Evolutionary conservation across 2,329 filamentous ascomycete genomes (phyloP).

Genomic region (Fusarium oxysporum): DNA sequence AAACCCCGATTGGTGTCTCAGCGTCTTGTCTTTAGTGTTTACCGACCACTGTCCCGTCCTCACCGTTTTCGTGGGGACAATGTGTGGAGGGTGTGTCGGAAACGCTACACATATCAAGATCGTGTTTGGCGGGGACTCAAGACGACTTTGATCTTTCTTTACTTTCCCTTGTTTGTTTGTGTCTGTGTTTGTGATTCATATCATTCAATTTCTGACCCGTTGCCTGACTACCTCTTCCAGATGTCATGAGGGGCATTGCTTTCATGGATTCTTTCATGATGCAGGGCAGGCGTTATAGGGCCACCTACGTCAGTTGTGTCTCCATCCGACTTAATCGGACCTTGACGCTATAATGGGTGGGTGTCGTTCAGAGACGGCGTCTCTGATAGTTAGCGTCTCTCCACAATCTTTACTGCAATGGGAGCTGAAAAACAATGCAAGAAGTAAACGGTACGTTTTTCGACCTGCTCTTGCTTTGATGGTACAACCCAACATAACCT

Average conservation of each 20-base stretch:
- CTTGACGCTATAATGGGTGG: background rate
- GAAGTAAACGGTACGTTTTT: background rate
- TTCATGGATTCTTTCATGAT: background rate
- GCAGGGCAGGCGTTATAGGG: background rate
- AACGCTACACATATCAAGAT: constrained; percentile 17
- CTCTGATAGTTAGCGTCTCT: background rate
- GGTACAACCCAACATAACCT: background rate
- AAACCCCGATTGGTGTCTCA: constrained; percentile 39
- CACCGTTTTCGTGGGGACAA: constrained; percentile 43
- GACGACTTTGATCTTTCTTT: background rate
- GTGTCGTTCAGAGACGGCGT: background rate
- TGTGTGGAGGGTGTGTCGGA: constrained; percentile 29
- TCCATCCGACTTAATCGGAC: background rate
- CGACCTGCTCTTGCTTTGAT: background rate
- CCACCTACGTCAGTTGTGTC: constrained; percentile 17
- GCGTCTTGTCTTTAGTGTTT: background rate
- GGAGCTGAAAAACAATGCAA: constrained; percentile 5
- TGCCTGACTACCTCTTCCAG: background rate
- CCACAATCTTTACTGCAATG: background rate
- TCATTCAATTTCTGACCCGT: background rate
- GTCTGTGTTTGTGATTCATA: background rate
- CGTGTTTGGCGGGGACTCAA: constrained; percentile 1
- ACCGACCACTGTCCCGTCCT: constrained; percentile 17
- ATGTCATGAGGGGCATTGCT: background rate
- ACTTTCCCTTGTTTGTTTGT: background rate